Conservation (phyloP, 192 early-diverging fungal genomes). For the Piromyces finnis region DNA sequence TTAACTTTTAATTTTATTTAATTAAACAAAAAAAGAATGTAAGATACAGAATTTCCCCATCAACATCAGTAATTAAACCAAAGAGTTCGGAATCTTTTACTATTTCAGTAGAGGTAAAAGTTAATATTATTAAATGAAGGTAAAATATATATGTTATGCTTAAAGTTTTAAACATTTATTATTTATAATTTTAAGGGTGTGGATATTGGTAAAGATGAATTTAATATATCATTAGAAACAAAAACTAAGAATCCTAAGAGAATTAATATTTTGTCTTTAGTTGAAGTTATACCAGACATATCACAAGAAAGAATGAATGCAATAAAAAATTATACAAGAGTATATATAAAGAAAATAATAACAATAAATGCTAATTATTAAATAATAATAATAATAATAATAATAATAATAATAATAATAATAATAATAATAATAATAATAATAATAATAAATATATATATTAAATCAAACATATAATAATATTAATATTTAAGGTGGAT, state of each 20-base stretch:
- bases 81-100: background rate
- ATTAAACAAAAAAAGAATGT: too few species aligned
- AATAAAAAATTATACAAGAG: background rate
- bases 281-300: background rate
- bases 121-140: too few species aligned
- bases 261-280: background rate
- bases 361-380: too few species aligned
- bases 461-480: too few species aligned
- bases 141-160: too few species aligned
- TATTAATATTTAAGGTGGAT: background rate
- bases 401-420: too few species aligned
- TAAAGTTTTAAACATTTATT: too few species aligned
- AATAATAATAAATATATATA: too few species aligned
- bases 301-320: background rate
- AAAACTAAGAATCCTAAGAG: background rate
- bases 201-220: background rate
- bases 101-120: background rate
- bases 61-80: background rate
- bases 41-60: background rate
- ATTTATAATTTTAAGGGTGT: background rate
- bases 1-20: too few species aligned
- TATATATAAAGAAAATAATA: background rate
- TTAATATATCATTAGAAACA: background rate
- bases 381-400: too few species aligned
- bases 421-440: too few species aligned